Percentiles rank a stretch among this genome's conserved stretches.
phyloP scores from a whole-genome alignment of 1,139 yeast species.

The Keqinozyma sinolaborantium region DNA sequence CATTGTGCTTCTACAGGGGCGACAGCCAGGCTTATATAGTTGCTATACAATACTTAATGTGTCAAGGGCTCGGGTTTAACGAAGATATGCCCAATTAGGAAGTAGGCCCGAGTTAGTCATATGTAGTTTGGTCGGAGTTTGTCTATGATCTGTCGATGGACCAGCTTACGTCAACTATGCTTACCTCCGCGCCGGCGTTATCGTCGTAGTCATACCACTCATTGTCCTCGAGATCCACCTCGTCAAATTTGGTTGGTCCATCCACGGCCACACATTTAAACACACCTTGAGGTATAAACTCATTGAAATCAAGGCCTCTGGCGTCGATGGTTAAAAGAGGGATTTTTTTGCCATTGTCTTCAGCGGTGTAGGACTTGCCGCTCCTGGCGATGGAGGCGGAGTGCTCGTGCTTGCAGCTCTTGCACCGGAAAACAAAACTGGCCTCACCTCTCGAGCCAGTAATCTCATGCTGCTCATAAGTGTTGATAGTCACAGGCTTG shows the following conservation, averaged over 20 bases:
- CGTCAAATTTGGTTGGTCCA: conserved; percentile 50
- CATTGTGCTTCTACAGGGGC: conserved; percentile 5
- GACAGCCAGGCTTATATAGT: too few relatives aligned
- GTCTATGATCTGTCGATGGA: conserved; percentile 6
- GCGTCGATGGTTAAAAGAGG: conserved; percentile 70
- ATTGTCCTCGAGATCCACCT: conserved; percentile 70
- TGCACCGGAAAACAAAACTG: conserved; percentile 77
- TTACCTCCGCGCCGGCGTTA: conserved; percentile 73
- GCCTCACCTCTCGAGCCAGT: conserved; percentile 81
- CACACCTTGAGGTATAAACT: conserved; percentile 66
- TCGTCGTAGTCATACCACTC: conserved; percentile 98
- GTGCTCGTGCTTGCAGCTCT: conserved; percentile 51
- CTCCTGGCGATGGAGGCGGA: conserved; percentile 37
- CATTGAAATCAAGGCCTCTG: conserved; percentile 75
- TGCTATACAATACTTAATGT: too few relatives aligned
- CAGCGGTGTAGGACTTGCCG: conserved; percentile 21
- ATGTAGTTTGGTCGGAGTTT: background rate
- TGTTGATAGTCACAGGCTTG: conserved; percentile 70
- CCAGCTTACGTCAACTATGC: conserved; percentile 73
- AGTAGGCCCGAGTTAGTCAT: conserved; percentile 1
- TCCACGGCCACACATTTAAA: conserved; percentile 61
- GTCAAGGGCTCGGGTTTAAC: too few relatives aligned
- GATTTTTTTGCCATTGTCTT: conserved; percentile 28
- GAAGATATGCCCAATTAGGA: background rate
- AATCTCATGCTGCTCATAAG: conserved; percentile 58